Percentiles rank a stretch among this genome's conserved stretches.
phyloP scores from a whole-genome alignment of 768 basidiomycete species.

The Lyophyllum shimeji region DNA sequence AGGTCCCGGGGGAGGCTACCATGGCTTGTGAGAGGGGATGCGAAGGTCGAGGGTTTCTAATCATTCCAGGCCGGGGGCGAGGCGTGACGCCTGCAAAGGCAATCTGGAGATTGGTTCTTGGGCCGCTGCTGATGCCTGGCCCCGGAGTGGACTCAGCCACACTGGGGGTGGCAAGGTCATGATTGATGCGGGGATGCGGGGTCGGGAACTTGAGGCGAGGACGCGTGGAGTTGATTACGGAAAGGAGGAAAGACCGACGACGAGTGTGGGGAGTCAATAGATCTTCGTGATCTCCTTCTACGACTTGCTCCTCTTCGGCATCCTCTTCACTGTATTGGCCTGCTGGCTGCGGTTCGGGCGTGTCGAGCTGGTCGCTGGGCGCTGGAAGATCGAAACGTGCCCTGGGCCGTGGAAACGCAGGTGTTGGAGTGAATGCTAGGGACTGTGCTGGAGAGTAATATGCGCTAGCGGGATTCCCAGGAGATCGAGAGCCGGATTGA shows the following conservation, averaged over 20 bases:
- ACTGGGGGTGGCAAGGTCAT: constrained; percentile 32
- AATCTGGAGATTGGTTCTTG: constrained; percentile 37
- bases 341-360: constrained; percentile 27
- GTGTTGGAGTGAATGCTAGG: constrained; percentile 66
- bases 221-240: constrained; percentile 82
- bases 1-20: constrained; percentile 36
- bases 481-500: constrained; percentile 30
- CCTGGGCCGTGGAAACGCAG: constrained; percentile 59
- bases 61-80: constrained; percentile 40
- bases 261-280: constrained; percentile 70
- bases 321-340: constrained; percentile 22
- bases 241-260: constrained; percentile 79
- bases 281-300: constrained; percentile 31
- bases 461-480: constrained; percentile 34
- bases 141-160: constrained; percentile 34
- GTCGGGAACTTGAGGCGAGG: constrained; percentile 68
- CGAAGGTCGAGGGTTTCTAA: constrained; percentile 39
- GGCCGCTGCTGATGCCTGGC: constrained; percentile 29
- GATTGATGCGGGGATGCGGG: constrained; percentile 51
- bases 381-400: constrained; percentile 59
- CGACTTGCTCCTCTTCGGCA: constrained; percentile 17
- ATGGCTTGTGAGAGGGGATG: constrained; percentile 67
- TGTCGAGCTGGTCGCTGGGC: constrained; percentile 39
- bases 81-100: constrained; percentile 70
- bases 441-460: constrained; percentile 59